phyloP scores from a whole-genome alignment of 257 asterid species.

The Salvia rosmarinus region DNA sequence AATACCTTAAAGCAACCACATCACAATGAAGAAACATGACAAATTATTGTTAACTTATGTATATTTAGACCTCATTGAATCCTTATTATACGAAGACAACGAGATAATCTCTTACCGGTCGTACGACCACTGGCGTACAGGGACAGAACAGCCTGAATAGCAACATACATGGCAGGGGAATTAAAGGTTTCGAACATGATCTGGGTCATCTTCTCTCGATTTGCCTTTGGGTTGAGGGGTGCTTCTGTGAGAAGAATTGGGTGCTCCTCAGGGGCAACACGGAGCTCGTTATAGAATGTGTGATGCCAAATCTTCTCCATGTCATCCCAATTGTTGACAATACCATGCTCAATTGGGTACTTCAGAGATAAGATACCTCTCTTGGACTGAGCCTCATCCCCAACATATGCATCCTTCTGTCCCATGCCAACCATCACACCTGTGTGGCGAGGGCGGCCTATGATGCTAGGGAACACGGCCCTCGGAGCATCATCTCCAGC shows the following conservation, averaged over 20 bases:
- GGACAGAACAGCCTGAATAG: slow-evolving; percentile 51
- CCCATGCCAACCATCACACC: slow-evolving; percentile 61
- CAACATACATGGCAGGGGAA: slow-evolving; percentile 53
- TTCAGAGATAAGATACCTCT: slow-evolving; percentile 47
- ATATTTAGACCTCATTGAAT: neutral
- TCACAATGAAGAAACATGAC: neutral
- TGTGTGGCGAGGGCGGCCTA: slow-evolving; percentile 57
- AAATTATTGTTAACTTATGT: neutral
- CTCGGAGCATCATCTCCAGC: slow-evolving; percentile 57
- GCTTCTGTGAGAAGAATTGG: slow-evolving; percentile 53
- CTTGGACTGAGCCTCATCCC: slow-evolving; percentile 50
- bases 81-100: neutral
- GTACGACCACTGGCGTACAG: slow-evolving; percentile 55
- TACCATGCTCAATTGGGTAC: slow-evolving; percentile 52
- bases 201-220: slow-evolving; percentile 53
- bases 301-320: slow-evolving; percentile 56
- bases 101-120: slow-evolving; percentile 37
- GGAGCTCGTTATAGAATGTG: slow-evolving; percentile 49
- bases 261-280: slow-evolving; percentile 56
- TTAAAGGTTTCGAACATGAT: slow-evolving; percentile 53
- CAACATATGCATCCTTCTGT: slow-evolving; percentile 51
- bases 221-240: slow-evolving; percentile 53
- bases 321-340: slow-evolving; percentile 51
- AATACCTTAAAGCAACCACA: slow-evolving; percentile 34
- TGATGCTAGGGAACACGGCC: slow-evolving; percentile 53